Conservation (phyloP, 2,329 filamentous ascomycete genomes). For the Pseudocercospora crystallina region DNA sequence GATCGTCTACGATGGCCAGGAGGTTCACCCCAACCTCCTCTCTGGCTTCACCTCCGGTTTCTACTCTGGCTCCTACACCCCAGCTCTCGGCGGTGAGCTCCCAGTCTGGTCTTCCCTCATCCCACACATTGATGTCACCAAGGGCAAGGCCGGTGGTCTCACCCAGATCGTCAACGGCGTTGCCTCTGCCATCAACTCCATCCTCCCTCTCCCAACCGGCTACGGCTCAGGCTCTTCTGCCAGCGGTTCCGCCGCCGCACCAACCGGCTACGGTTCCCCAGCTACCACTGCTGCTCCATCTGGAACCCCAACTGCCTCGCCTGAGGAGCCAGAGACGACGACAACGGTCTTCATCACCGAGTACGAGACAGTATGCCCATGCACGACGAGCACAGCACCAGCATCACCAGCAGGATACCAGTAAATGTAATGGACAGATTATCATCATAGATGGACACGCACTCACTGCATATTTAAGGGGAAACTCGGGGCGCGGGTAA, state of each 20-base stretch:
- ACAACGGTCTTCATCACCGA: conserved; percentile 12
- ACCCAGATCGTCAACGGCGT: conserved; percentile 10
- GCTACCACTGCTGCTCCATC: conserved; percentile 9
- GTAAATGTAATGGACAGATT: too few relatives aligned
- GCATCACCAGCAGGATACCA: neutral
- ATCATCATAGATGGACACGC: too few relatives aligned
- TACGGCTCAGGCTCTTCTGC: neutral
- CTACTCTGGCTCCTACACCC: conserved; percentile 37
- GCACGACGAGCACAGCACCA: conserved; percentile 6
- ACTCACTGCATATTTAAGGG: too few relatives aligned
- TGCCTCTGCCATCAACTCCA: neutral
- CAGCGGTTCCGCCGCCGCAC: neutral
- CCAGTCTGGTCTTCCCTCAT: conserved; percentile 26
- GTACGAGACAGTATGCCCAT: conserved; percentile 16
- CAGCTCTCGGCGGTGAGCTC: conserved; percentile 17
- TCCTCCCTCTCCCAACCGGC: conserved; percentile 1
- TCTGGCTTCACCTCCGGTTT: conserved; percentile 42
- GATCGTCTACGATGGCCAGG: conserved; percentile 34
- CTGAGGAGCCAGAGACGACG: conserved; percentile 8
- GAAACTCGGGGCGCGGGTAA: too few relatives aligned
- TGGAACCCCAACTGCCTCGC: conserved; percentile 2
- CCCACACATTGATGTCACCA: conserved; percentile 27
- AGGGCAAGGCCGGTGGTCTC: conserved; percentile 29
- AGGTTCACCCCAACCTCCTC: conserved; percentile 34
- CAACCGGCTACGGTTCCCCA: conserved; percentile 6